These are phyloP conservation scores for Chytridium lagenaria DNA, from an alignment of 371 early-diverging fungal species.

Conservation along the genomic window DNA sequence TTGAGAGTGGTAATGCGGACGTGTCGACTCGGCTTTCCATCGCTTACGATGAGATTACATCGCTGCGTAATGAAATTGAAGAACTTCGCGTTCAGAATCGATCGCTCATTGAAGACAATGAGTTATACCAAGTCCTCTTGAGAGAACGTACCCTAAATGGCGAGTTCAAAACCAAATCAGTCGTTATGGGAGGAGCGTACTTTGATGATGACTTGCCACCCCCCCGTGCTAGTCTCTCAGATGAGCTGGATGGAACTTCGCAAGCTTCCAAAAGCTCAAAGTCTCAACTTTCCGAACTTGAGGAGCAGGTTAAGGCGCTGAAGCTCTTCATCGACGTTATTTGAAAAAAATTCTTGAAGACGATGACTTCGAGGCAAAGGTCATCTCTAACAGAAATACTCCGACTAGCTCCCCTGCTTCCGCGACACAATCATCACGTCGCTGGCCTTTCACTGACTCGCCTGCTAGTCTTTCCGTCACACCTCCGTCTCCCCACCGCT, in stretches of 20 bases:
- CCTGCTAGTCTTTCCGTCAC: background rate
- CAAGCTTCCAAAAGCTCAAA: background rate
- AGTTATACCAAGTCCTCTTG: slow-evolving; percentile 22
- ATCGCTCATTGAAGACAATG: slow-evolving; percentile 15
- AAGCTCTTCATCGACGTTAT: slow-evolving; percentile 30
- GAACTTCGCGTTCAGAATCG: slow-evolving; percentile 22
- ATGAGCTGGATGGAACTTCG: slow-evolving; percentile 1
- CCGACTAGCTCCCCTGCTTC: background rate
- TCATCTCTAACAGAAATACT: slow-evolving; percentile 8
- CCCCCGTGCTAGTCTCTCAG: slow-evolving; percentile 4
- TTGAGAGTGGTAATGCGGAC: background rate
- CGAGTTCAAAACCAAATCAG: slow-evolving; percentile 11
- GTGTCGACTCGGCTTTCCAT: background rate
- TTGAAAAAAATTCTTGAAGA: slow-evolving; percentile 20
- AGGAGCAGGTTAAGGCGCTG: slow-evolving; percentile 23
- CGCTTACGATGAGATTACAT: background rate
- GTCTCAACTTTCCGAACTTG: background rate
- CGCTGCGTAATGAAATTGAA: background rate
- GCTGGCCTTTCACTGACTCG: slow-evolving; percentile 12
- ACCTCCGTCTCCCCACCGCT: slow-evolving; percentile 1
- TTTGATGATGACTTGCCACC: background rate
- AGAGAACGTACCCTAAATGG: slow-evolving; percentile 21
- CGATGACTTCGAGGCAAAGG: slow-evolving; percentile 12
- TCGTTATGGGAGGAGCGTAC: background rate
- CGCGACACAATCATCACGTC: background rate